Evolutionary conservation across 1,284 basidiomycete species (phyloP), one percentile per base, ranked within the genome.

Genomic region (Pholiota adiposa): DNA sequence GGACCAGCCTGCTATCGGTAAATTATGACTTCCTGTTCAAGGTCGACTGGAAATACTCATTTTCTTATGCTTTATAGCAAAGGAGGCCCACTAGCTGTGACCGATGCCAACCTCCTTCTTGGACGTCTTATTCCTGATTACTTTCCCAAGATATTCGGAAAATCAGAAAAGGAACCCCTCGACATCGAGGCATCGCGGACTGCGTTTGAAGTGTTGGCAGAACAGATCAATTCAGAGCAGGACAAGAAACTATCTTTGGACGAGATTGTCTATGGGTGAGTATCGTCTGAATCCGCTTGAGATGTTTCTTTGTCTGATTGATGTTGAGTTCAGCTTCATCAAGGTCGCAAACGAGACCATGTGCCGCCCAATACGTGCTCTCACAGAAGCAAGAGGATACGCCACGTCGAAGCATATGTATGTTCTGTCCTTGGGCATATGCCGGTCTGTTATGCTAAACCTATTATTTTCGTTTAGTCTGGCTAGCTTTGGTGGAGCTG

Each of bases 271-370:
- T 94, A 93, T 66, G 94, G 90, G 87, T 92, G 4, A 12, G 16
- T 33, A 12, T 33, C 12, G 12, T 7, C 16, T 23, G 41, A 21
- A 9, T 3, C 21, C 21, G 1, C 31, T 43, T 44, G 38, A 29
- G 8, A 16, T 19, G 16, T 38, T 6, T 11, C 53, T 48, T 3
- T 4, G 36, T 34, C 51, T 36, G 34, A 7, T 21, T 41, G 9
- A 38, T 50, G 29, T 21, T 27, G 52, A 21, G 46, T 43, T 7
- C 53, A 92, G 90, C 1, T 96, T 95, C 72, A 91, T 96, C 77
- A 93, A 93, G 69, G 91, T 96, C n/a, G 93, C 93, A 11, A 96
- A 95, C 64, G 93, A 95, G 77, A 93, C 92, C 0, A 97, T 97
- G 95, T 92, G 90, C 66, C 80, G 96, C 46, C 96, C 96, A 1